Percentiles rank a stretch among this genome's conserved stretches.
Conservation (phyloP, 163 green algal genomes). For the Scenedesmus sp. region DNA sequence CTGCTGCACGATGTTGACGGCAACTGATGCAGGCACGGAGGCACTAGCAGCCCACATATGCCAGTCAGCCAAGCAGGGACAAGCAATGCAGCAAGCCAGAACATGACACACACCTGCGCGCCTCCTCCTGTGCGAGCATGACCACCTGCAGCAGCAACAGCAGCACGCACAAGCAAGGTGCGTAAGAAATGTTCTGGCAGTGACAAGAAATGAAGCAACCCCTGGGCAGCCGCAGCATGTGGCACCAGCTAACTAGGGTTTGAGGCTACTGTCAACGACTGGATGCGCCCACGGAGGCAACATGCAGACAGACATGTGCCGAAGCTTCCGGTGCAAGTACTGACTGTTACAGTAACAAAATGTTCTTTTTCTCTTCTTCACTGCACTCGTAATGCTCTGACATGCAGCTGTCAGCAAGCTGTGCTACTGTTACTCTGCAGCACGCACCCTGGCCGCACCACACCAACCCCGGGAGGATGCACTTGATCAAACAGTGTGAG, state of each 20-base stretch:
- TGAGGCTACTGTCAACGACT: background rate
- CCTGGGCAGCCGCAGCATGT: background rate
- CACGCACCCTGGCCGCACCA: too few species aligned
- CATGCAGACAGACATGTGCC: background rate
- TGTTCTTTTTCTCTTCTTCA: too few species aligned
- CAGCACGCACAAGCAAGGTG: background rate
- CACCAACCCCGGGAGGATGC: too few species aligned
- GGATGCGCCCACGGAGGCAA: background rate
- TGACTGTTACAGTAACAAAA: too few species aligned
- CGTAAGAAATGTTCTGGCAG: background rate
- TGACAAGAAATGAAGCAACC: background rate
- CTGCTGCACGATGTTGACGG: too few species aligned
- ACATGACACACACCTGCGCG: conserved; percentile 81
- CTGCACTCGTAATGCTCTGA: background rate
- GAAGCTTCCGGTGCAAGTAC: background rate
- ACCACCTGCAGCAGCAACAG: conserved; percentile 76
- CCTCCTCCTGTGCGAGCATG: conserved; percentile 99
- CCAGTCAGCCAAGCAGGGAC: background rate
- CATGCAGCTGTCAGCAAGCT: background rate
- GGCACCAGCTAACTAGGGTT: background rate
- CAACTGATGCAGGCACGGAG: too few species aligned
- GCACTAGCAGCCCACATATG: too few species aligned
- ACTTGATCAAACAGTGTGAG: too few species aligned
- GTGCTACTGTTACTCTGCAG: background rate
- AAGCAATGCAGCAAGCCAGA: background rate